Base-by-base conservation (phyloP, 2,329 filamentous ascomycete genomes). In the Bisporella sp. region DNA sequence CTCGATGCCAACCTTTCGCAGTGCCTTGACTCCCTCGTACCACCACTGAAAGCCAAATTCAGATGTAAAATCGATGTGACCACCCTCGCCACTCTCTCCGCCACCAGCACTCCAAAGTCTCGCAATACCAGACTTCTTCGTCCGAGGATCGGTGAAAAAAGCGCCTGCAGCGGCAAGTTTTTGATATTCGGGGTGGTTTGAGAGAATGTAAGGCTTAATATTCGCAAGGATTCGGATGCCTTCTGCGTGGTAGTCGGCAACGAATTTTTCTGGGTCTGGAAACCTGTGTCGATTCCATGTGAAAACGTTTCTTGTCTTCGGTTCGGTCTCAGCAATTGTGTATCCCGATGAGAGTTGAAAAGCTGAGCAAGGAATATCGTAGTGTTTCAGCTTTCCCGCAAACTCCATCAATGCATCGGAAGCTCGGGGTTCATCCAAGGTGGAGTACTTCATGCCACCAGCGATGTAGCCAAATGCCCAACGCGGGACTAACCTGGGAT, bases 401-500 rank as follows among this genome's bases (percentile, higher is more conserved):
- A 63, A 63, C 12, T 57, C 53, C 51, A 60, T 53, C 32, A 59
- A 50, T 1, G 75, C 77, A 45, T 85, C 74, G 31, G 67, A 65
- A 0, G 77, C 78, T 13, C 72, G 71, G 4, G 78, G 77, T 32
- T 78, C 71, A 55, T 81, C 77, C 8, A 78, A 63, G 71, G 77
- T 77, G 11, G 73, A 75, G 60, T 82, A 82, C 58, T 78, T 79
- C 73, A 81, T 70, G 48, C 85, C 85, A 4, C 85, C 85, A 2
- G 81, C 81, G 33, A 89, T 73, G 59, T 88, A 89, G 0, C 85
- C 85, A 61, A 87, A 85, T 1, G 84, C 83, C 78, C 85, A 88
- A 21, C 85, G 72, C 1, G 85, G 85, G 0, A 85, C 82, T 0
- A 86, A 74, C 29, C 84, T 64, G 0, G 85, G 85, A 57, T 81